These are phyloP conservation scores for Phlegmacium glaucopus DNA, from an alignment of 768 basidiomycete genomes.

Conservation along the genomic window DNA sequence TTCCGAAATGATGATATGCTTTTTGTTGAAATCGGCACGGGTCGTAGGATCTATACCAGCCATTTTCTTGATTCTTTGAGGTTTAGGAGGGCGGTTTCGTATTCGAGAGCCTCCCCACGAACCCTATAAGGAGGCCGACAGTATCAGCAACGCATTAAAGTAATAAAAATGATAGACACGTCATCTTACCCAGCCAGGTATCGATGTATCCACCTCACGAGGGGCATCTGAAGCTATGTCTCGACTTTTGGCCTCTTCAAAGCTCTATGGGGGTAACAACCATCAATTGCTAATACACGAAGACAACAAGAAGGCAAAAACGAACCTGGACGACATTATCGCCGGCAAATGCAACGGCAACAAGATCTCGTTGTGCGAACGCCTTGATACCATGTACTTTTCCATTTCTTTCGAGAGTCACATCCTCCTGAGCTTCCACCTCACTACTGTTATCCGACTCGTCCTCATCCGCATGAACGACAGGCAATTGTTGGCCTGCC, in stretches of 20 bases:
- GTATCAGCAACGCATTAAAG: not conserved
- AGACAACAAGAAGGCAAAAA: constrained; percentile 3
- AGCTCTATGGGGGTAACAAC: constrained; percentile 50
- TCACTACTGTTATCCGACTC: constrained; percentile 55
- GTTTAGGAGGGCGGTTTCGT: constrained; percentile 56
- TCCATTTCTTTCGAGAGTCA: constrained; percentile 40
- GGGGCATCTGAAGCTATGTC: constrained; percentile 90
- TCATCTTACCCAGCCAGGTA: constrained; percentile 87
- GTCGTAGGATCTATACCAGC: constrained; percentile 75
- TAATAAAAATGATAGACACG: constrained; percentile 5
- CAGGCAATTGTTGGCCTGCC: constrained; percentile 17
- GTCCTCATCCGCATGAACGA: constrained; percentile 42
- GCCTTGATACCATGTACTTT: constrained; percentile 51
- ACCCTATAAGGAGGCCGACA: constrained; percentile 48
- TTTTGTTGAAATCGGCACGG: constrained; percentile 81
- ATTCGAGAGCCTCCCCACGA: constrained; percentile 89
- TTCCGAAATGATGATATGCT: constrained; percentile 94
- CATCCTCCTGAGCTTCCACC: constrained; percentile 63
- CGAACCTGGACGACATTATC: constrained; percentile 92
- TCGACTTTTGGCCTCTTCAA: constrained; percentile 76
- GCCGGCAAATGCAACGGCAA: constrained; percentile 93
- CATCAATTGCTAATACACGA: not conserved
- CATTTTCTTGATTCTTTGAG: constrained; percentile 74
- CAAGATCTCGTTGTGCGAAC: constrained; percentile 89
- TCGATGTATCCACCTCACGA: constrained; percentile 79